phyloP scores from a whole-genome alignment of 257 asterid genomes.

The Paraleonurus japonicus region DNA sequence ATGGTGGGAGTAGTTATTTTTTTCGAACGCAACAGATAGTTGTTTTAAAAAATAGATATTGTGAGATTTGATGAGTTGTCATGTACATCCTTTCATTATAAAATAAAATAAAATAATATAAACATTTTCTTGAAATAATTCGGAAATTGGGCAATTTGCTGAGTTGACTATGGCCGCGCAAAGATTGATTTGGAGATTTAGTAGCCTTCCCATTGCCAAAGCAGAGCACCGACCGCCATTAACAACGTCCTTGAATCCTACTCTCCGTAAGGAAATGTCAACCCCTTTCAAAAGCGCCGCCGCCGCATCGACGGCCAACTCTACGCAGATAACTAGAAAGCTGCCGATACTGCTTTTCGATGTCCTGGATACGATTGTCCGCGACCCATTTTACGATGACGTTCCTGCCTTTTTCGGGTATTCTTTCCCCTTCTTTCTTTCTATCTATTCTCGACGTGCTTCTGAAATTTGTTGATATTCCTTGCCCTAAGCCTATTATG shows the following conservation, averaged over 20 bases:
- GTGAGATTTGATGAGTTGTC: no score
- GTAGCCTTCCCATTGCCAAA: conserved; percentile 23
- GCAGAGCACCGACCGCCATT: conserved; percentile 20
- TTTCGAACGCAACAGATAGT: no score
- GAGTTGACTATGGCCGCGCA: conserved; percentile 23
- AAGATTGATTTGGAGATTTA: conserved; percentile 31
- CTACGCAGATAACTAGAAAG: conserved; percentile 32
- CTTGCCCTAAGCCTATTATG: not conserved
- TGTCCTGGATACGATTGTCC: conserved; percentile 85
- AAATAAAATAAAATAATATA: no score
- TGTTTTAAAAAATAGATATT: no score
- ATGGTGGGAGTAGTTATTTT: no score
- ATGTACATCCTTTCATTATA: no score
- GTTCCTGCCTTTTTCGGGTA: conserved; percentile 88
- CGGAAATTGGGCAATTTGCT: no score
- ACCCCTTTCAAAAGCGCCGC: conserved; percentile 19
- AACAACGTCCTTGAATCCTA: not conserved
- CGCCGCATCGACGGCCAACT: conserved; percentile 3
- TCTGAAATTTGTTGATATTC: not conserved
- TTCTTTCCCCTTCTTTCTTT: not conserved
- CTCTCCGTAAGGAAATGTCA: conserved; percentile 18
- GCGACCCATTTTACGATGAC: conserved; percentile 85
- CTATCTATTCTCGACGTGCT: no score
- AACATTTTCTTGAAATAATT: no score
- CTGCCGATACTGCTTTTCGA: conserved; percentile 83